These are phyloP conservation scores for Wickerhamomyces mucosus DNA, from an alignment of 805 yeast species.

Conservation along the genomic window DNA sequence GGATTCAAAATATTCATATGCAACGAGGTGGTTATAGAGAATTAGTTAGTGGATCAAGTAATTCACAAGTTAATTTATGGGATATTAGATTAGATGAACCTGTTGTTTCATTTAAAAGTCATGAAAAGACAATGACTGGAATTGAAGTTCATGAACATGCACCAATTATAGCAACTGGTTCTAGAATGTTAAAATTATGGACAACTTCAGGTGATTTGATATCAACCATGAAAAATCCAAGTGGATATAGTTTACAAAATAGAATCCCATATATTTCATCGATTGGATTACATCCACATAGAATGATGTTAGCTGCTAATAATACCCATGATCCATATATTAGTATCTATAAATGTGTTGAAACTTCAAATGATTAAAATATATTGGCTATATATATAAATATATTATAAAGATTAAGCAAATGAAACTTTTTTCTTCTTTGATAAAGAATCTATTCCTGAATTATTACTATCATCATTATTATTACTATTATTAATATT, in stretches of 20 bases:
- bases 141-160: slow-evolving; percentile 93
- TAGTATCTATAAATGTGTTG: slow-evolving; percentile 48
- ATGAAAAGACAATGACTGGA: slow-evolving; percentile 40
- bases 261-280: slow-evolving; percentile 45
- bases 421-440: slow-evolving; percentile 39
- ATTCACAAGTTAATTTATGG: slow-evolving; percentile 83
- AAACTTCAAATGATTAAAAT: slow-evolving; percentile 8
- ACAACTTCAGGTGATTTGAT: slow-evolving; percentile 75
- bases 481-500: slow-evolving; percentile 14
- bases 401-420: slow-evolving; percentile 23
- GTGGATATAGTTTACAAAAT: slow-evolving; percentile 22
- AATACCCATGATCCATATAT: slow-evolving; percentile 71
- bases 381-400: background rate
- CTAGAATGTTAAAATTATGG: slow-evolving; percentile 71
- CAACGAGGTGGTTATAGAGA: slow-evolving; percentile 96
- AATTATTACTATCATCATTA: slow-evolving; percentile 9
- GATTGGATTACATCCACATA: slow-evolving; percentile 81
- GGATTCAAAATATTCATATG: slow-evolving; percentile 79
- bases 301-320: slow-evolving; percentile 85
- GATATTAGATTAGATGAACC: slow-evolving; percentile 75
- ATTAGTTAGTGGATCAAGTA: slow-evolving; percentile 71
- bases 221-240: slow-evolving; percentile 43
- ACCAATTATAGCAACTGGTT: slow-evolving; percentile 84
- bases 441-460: slow-evolving; percentile 3
- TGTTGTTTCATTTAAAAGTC: slow-evolving; percentile 55